Base-by-base conservation (phyloP, 176 grass and related monocot genomes). In the Chloris gayana region DNA sequence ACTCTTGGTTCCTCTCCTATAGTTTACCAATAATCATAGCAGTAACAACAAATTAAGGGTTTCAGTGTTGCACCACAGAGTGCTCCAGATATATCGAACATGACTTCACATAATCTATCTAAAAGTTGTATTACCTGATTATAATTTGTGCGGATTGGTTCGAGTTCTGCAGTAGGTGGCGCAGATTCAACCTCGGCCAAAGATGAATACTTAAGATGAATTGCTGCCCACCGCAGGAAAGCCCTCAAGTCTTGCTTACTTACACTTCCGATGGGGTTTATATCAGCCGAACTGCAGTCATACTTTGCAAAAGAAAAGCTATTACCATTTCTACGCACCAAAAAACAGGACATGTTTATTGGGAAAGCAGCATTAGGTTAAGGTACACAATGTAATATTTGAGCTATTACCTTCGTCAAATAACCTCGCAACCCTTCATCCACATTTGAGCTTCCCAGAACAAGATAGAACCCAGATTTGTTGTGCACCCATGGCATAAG, bases 341-440 rank as follows among this genome's bases (percentile, higher is more conserved):
- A 58, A 66, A 77, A 76, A 73, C n/a, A 49, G 60, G 46, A 46
- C 5, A 12, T 64, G 1, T 62, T 47, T 63, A 18, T 0, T 57
- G 73, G 49, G 50, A 17, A 15, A 53, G 34, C 54, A 64, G 58
- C 10, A 61, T 14, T 29, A 57, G 78, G 72, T 72, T 10, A 57
- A 19, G 31, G 13, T 31, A 18, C 45, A 67, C 30, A 61, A 27
- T 69, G 60, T 24, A 84, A 60, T 37, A 37, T 62, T 67, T n/a
- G n/a, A n/a, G n/a, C n/a, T n/a, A n/a, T n/a, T 98, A 98, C 95
- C 90, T 98, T 98, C 2, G 92, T 98, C 75, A 98, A 98, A 82
- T 98, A 95, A 77, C 96, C 96, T 82, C 96, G 96, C 70, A 98
- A 84, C 70, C 89, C 96, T 86, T 98, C 96, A 84, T 95, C 96